These are phyloP conservation scores for Leptographium procerum DNA, from an alignment of 2,329 filamentous ascomycete species.

Conservation along the genomic window DNA sequence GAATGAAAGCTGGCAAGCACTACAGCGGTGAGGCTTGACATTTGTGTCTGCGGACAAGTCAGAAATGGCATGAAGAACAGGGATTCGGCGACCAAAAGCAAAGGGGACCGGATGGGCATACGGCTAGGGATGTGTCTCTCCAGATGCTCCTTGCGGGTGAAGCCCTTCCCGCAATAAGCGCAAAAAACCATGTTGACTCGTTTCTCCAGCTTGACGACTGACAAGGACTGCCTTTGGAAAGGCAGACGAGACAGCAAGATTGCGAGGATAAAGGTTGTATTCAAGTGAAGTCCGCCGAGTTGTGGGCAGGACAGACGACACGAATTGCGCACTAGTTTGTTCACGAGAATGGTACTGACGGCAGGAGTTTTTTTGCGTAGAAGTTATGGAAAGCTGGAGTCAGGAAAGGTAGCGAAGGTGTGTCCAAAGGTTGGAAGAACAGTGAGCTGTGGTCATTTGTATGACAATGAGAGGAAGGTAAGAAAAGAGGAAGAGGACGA, in stretches of 20 bases:
- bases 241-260: background rate
- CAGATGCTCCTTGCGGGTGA: slow-evolving; percentile 45
- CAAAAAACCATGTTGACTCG: slow-evolving; percentile 31
- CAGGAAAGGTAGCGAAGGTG: background rate
- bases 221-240: background rate
- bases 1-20: slow-evolving; percentile 37
- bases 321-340: no score
- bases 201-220: background rate
- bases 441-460: background rate
- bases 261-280: background rate
- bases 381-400: no score
- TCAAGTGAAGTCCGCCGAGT: background rate
- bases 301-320: background rate
- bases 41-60: slow-evolving; percentile 34
- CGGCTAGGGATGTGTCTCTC: slow-evolving; percentile 42
- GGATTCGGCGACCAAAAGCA: background rate
- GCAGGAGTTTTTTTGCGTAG: no score
- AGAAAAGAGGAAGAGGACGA: background rate
- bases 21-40: slow-evolving; percentile 41
- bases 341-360: background rate
- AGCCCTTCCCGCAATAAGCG: slow-evolving; percentile 42
- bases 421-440: background rate
- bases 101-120: slow-evolving; percentile 19
- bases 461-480: slow-evolving; percentile 1
- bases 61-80: no score